Evolutionary conservation across 2,329 filamentous ascomycete species (phyloP).

Genomic region (Chrysoporthe puriensis): DNA sequence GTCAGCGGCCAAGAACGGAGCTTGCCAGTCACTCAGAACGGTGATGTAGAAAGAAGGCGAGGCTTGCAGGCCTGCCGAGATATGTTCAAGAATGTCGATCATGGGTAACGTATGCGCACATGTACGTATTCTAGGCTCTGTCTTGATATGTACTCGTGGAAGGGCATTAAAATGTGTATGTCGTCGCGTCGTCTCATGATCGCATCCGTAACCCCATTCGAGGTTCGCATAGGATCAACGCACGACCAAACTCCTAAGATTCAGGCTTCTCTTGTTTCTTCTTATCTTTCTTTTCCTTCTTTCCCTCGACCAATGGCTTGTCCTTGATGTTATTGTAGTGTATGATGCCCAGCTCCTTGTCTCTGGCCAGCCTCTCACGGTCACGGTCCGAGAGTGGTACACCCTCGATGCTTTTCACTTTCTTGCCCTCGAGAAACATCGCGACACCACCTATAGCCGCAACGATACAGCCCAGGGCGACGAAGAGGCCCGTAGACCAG

Average conservation of each 20-base stretch:
- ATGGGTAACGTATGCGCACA: neutral
- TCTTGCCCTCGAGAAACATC: constrained; percentile 72
- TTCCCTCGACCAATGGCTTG: constrained; percentile 51
- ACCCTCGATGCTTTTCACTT: constrained; percentile 72
- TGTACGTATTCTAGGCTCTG: constrained; percentile 11
- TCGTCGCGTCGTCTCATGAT: constrained; percentile 12
- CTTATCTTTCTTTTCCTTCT: constrained; percentile 36
- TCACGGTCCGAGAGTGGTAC: constrained; percentile 65
- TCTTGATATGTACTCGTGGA: constrained; percentile 19
- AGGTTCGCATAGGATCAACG: neutral
- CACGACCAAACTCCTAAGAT: neutral
- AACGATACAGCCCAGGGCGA: constrained; percentile 72
- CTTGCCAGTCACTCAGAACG: neutral
- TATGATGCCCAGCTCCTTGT: constrained; percentile 58
- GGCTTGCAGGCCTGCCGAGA: neutral
- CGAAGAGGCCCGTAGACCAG: constrained; percentile 80
- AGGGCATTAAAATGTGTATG: constrained; percentile 18
- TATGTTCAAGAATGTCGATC: neutral
- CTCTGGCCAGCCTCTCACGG: constrained; percentile 51
- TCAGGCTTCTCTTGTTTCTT: constrained; percentile 29
- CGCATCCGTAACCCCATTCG: neutral
- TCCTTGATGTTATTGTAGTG: constrained; percentile 63
- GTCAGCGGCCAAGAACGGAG: too few relatives aligned
- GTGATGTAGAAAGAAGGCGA: neutral
- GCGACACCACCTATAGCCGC: constrained; percentile 70